These are phyloP conservation scores for Alternaria sp. DNA, from an alignment of 2,329 filamentous ascomycete genomes.

Conservation along the genomic window DNA sequence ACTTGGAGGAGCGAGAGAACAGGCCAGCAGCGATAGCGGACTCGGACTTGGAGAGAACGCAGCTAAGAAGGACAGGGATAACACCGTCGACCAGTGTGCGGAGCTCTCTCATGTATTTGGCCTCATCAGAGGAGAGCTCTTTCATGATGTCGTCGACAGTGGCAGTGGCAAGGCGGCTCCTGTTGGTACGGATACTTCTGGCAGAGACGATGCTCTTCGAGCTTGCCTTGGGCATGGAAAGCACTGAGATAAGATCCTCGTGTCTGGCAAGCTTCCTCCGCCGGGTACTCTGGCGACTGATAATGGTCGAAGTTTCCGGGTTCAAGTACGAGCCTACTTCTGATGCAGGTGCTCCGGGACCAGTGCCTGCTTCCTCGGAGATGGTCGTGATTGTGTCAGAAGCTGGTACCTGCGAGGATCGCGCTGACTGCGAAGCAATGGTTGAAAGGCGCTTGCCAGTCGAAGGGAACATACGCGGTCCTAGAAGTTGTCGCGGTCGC, in stretches of 20 bases:
- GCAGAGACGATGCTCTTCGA: conserved; percentile 76
- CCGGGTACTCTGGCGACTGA: conserved; percentile 57
- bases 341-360: conserved; percentile 33
- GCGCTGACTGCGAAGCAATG: conserved; percentile 57
- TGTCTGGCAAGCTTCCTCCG: conserved; percentile 81
- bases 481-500: conserved; percentile 45
- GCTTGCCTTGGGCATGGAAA: conserved; percentile 73
- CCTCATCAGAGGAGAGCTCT: conserved; percentile 83
- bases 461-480: conserved; percentile 57
- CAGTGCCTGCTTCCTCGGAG: conserved; percentile 22
- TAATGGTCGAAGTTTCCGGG: conserved; percentile 45
- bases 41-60: conserved; percentile 77
- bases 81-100: conserved; percentile 94
- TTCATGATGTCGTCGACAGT: conserved; percentile 77
- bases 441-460: conserved; percentile 65
- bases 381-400: conserved; percentile 34
- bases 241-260: conserved; percentile 89
- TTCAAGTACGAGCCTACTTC: conserved; percentile 39
- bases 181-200: conserved; percentile 77
- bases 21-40: conserved; percentile 69
- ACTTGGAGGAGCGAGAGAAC: conserved; percentile 66
- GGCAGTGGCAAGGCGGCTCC: conserved; percentile 69
- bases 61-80: conserved; percentile 86
- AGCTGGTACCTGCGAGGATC: conserved; percentile 33
- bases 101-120: conserved; percentile 86